phyloP scores from a whole-genome alignment of 139 green algal genomes.

The Coccomyxa sp. region DNA sequence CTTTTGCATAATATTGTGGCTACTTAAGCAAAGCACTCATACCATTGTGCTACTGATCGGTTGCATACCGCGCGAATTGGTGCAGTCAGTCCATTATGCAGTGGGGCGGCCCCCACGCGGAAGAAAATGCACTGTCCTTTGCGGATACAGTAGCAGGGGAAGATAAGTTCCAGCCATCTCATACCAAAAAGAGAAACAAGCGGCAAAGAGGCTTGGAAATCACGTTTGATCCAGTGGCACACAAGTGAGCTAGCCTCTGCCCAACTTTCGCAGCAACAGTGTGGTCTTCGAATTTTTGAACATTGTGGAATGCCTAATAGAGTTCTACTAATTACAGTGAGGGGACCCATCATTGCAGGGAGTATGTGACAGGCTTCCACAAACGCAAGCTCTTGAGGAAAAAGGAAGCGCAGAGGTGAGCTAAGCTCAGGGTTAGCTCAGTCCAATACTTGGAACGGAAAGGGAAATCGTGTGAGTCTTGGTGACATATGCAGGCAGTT shows the following conservation, averaged over 20 bases:
- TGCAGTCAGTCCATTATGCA: too few relatives aligned
- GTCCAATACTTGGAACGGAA: not conserved
- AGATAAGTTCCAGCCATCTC: not conserved
- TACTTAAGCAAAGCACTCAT: too few relatives aligned
- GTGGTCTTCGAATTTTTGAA: not conserved
- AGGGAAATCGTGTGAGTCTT: too few relatives aligned
- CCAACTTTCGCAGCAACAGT: not conserved
- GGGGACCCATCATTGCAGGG: too few relatives aligned
- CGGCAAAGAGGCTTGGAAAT: not conserved
- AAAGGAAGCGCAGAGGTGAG: not conserved
- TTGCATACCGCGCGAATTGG: too few relatives aligned
- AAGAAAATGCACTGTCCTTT: slow-evolving; percentile 13
- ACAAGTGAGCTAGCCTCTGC: not conserved
- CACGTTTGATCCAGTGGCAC: not conserved
- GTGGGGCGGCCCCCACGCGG: not conserved
- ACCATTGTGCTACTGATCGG: too few relatives aligned
- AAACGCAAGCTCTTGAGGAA: not conserved
- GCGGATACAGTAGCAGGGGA: not conserved
- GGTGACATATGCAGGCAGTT: slow-evolving; percentile 5
- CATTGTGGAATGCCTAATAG: too few relatives aligned
- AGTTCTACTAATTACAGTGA: too few relatives aligned
- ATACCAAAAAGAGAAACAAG: not conserved
- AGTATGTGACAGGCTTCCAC: not conserved
- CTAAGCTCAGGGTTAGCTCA: not conserved
- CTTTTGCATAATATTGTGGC: too few relatives aligned